Evolutionary conservation across 352 stramenopile genomes (phyloP).

Genomic region (Globisporangium orthogonon): DNA sequence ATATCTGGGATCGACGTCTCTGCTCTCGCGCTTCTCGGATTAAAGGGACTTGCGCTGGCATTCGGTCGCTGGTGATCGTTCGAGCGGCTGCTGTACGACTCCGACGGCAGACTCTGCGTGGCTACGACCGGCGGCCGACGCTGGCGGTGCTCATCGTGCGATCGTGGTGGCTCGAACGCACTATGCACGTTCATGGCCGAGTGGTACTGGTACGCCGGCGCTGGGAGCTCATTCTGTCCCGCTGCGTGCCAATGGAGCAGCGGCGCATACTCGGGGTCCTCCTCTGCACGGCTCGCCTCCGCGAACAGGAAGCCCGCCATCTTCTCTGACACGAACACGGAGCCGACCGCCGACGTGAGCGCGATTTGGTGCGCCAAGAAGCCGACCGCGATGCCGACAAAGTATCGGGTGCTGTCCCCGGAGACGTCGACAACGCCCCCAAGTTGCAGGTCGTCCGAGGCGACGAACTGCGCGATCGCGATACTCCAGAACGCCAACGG

Average conservation of each 20-base stretch:
- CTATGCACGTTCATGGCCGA: slow-evolving; percentile 5
- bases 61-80: background rate
- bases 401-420: slow-evolving; percentile 16
- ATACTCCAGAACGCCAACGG: slow-evolving; percentile 43
- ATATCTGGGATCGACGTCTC: background rate
- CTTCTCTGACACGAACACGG: slow-evolving; percentile 44
- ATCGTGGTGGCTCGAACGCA: slow-evolving; percentile 3
- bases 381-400: slow-evolving; percentile 42
- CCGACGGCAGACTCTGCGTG: slow-evolving; percentile 5
- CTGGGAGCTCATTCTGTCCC: slow-evolving; percentile 10
- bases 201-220: slow-evolving; percentile 15
- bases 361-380: slow-evolving; percentile 63
- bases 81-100: background rate
- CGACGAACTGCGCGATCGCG: slow-evolving; percentile 32
- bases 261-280: slow-evolving; percentile 17
- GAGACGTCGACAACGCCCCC: slow-evolving; percentile 5
- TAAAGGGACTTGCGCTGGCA: background rate
- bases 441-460: slow-evolving; percentile 4
- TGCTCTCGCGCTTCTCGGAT: background rate
- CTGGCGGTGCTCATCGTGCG: background rate
- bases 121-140: background rate
- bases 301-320: slow-evolving; percentile 36
- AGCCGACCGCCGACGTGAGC: slow-evolving; percentile 28
- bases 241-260: slow-evolving; percentile 15
- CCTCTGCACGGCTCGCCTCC: slow-evolving; percentile 6